phyloP scores from a whole-genome alignment of 192 early-diverging fungal genomes.

The Paraglomus occultum region DNA sequence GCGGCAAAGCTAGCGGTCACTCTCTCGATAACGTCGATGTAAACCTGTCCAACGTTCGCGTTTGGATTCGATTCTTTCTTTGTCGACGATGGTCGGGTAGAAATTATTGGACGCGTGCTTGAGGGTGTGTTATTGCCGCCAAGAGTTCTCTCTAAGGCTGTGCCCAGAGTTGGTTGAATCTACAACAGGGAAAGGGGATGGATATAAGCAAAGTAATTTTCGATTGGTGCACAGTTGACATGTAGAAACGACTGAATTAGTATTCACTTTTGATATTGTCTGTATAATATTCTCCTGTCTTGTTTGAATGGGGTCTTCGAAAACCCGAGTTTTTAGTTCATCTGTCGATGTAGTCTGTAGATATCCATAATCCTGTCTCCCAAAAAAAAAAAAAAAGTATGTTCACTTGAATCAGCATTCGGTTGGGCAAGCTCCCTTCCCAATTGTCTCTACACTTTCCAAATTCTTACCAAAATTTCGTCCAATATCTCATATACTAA shows the following conservation, averaged over 20 bases:
- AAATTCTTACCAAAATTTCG: slow-evolving; percentile 17
- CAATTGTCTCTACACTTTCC: not conserved
- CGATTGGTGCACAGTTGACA: too few species aligned
- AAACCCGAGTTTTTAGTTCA: slow-evolving; percentile 22
- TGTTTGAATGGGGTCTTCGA: slow-evolving; percentile 14
- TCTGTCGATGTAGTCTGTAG: slow-evolving; percentile 24
- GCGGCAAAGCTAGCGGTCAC: slow-evolving; percentile 10
- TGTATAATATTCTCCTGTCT: slow-evolving; percentile 18
- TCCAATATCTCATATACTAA: slow-evolving; percentile 26
- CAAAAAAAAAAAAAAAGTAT: not conserved
- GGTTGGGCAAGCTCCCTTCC: not conserved
- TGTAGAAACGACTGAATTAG: not conserved
- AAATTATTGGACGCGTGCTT: slow-evolving; percentile 2
- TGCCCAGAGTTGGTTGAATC: too few species aligned
- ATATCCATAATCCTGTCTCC: slow-evolving; percentile 27
- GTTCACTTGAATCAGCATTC: not conserved
- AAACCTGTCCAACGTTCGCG: slow-evolving; percentile 2
- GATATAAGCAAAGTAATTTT: too few species aligned
- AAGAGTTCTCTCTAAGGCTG: too few species aligned
- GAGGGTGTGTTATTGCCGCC: not conserved
- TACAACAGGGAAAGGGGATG: too few species aligned
- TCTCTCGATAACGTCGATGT: slow-evolving; percentile 25
- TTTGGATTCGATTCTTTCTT: not conserved
- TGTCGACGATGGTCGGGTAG: not conserved
- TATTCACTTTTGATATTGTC: slow-evolving; percentile 12